phyloP scores from a whole-genome alignment of 257 asterid genomes.

The Gardenia jasminoides region DNA sequence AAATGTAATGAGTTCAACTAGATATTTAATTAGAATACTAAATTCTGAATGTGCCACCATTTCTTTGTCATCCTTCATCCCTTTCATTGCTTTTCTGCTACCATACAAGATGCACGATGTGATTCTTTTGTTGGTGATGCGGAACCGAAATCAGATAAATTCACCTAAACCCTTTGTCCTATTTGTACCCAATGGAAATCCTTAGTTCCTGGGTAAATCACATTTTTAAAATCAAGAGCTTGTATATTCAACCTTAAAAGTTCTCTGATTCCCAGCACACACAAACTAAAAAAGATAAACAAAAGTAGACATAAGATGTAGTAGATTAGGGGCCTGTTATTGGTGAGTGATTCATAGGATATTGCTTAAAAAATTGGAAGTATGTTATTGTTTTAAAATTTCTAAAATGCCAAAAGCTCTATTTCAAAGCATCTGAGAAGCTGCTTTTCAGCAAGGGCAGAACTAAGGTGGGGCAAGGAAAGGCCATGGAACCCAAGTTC shows the following conservation, averaged over 20 bases:
- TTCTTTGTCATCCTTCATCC: neutral
- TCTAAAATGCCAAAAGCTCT: neutral
- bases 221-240: neutral
- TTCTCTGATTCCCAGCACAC: neutral
- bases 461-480: too few species aligned
- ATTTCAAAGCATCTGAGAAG: too few species aligned
- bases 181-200: neutral
- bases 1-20: neutral
- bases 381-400: too few species aligned
- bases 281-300: neutral
- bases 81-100: neutral
- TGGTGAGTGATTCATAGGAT: too few species aligned
- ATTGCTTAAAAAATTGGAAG: too few species aligned
- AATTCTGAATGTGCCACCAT: too few species aligned
- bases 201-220: neutral
- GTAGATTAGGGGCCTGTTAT: neutral
- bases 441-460: too few species aligned
- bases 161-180: neutral
- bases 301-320: neutral
- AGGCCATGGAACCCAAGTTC: too few species aligned
- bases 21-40: neutral
- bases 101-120: neutral
- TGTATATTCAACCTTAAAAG: neutral
- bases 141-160: neutral
- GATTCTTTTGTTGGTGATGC: neutral